These are phyloP conservation scores for Coemansia sp. DNA, from an alignment of 192 early-diverging fungal species.

Conservation along the genomic window DNA sequence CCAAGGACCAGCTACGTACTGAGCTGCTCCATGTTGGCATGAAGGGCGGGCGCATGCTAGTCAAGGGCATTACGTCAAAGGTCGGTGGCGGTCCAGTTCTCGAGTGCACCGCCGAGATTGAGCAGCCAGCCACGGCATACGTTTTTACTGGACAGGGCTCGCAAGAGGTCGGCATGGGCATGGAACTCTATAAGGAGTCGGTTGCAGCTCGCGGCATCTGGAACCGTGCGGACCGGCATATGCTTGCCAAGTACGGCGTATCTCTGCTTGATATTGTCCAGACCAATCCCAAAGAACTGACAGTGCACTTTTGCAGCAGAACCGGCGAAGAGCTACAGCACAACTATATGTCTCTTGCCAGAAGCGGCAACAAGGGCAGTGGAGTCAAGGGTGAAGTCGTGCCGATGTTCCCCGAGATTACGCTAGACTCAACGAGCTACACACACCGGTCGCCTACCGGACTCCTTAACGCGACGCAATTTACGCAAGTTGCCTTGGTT, in stretches of 20 bases:
- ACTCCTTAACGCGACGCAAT: constrained; percentile 89
- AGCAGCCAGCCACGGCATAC: constrained; percentile 86
- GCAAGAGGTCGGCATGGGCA: constrained; percentile 95
- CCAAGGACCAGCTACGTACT: constrained; percentile 79
- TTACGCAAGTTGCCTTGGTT: constrained; percentile 86
- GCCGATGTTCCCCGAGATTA: constrained; percentile 58
- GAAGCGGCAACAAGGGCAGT: neutral
- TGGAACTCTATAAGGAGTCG: constrained; percentile 85
- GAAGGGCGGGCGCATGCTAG: constrained; percentile 87
- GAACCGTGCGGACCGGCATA: constrained; percentile 91
- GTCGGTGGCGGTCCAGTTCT: constrained; percentile 70
- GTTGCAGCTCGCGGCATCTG: constrained; percentile 81
- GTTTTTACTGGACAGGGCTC: constrained; percentile 98
- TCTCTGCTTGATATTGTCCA: constrained; percentile 91
- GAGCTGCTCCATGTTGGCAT: constrained; percentile 90
- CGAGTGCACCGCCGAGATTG: constrained; percentile 80
- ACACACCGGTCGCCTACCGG: constrained; percentile 82
- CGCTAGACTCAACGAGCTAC: constrained; percentile 68
- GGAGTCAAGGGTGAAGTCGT: neutral
- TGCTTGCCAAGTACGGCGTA: constrained; percentile 81
- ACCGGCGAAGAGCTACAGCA: constrained; percentile 79
- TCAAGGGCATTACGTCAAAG: constrained; percentile 84
- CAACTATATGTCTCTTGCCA: constrained; percentile 63
- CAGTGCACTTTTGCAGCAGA: constrained; percentile 81
- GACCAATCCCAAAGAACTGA: constrained; percentile 65